Percentiles rank a stretch among this genome's conserved stretches.
These are phyloP conservation scores for Fimicolochytrium jonesii DNA, from an alignment of 192 early-diverging fungal genomes.

Conservation along the genomic window DNA sequence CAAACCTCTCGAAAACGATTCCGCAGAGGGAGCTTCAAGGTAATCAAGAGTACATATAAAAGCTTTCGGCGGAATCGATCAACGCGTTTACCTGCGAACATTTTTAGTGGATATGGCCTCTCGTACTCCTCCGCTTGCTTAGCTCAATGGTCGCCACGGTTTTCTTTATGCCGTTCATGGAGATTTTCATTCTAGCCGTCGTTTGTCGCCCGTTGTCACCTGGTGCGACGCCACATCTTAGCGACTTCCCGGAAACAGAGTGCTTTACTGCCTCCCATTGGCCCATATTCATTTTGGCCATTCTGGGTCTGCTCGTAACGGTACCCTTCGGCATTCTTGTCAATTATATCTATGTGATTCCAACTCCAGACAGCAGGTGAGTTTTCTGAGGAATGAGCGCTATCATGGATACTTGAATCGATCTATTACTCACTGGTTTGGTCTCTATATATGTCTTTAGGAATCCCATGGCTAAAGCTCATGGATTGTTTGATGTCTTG, in stretches of 20 bases:
- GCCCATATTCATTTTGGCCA: neutral
- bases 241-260: neutral
- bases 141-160: conserved; percentile 1
- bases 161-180: conserved; percentile 10
- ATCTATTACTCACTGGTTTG: too few species aligned
- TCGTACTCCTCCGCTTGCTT: neutral
- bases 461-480: conserved; percentile 8
- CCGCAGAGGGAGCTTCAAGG: too few species aligned
- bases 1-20: too few species aligned
- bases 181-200: neutral
- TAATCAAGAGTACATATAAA: too few species aligned
- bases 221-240: too few species aligned
- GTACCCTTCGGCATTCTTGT: neutral
- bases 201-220: neutral
- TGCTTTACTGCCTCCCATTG: neutral
- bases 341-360: conserved; percentile 6
- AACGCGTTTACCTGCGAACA: too few species aligned
- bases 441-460: neutral
- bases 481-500: neutral
- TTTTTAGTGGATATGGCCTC: conserved; percentile 9
- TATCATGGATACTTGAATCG: too few species aligned
- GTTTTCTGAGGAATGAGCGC: too few species aligned
- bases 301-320: conserved; percentile 2
- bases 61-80: too few species aligned
- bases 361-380: conserved; percentile 1